phyloP scores from a whole-genome alignment of 208 protist species.

The Trypanosoma theileri region DNA sequence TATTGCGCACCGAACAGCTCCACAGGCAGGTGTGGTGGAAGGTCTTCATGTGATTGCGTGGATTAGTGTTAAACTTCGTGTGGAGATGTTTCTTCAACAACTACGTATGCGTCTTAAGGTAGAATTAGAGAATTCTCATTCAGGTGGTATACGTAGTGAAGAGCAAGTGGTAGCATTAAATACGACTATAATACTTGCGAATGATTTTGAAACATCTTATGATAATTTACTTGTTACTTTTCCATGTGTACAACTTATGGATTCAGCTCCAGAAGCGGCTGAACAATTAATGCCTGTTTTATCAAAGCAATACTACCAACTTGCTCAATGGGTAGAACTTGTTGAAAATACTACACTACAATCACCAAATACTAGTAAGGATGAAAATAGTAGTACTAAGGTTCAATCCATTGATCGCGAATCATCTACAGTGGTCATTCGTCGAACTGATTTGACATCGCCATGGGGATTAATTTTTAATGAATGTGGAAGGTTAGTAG shows the following conservation, averaged over 20 bases:
- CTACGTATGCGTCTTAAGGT: conserved; percentile 38
- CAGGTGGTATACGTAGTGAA: conserved; percentile 5
- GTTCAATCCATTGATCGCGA: conserved; percentile 40
- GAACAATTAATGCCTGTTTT: conserved; percentile 37
- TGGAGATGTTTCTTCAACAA: conserved; percentile 52
- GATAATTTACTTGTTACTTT: conserved; percentile 53
- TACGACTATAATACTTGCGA: conserved; percentile 51
- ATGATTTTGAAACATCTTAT: conserved; percentile 57
- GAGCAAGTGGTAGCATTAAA: conserved; percentile 40
- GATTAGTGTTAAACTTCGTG: conserved; percentile 62
- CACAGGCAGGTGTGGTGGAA: conserved; percentile 46
- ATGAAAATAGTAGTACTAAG: conserved; percentile 24
- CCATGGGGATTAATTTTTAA: conserved; percentile 78
- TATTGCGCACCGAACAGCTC: conserved; percentile 42
- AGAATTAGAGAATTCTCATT: conserved; percentile 28
- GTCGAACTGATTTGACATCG: conserved; percentile 34
- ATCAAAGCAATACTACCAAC: conserved; percentile 62
- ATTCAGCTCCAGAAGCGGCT: conserved; percentile 18
- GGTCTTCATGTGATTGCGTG: conserved; percentile 51
- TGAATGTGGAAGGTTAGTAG: conserved; percentile 53
- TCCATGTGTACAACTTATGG: conserved; percentile 40
- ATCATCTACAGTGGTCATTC: conserved; percentile 37
- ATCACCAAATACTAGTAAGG: conserved; percentile 24
- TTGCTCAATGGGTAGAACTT: conserved; percentile 60
- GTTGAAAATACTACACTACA: conserved; percentile 36